Evolutionary conservation across 2,329 filamentous ascomycete species (phyloP).

Genomic region (Arthrocladium fulminans): DNA sequence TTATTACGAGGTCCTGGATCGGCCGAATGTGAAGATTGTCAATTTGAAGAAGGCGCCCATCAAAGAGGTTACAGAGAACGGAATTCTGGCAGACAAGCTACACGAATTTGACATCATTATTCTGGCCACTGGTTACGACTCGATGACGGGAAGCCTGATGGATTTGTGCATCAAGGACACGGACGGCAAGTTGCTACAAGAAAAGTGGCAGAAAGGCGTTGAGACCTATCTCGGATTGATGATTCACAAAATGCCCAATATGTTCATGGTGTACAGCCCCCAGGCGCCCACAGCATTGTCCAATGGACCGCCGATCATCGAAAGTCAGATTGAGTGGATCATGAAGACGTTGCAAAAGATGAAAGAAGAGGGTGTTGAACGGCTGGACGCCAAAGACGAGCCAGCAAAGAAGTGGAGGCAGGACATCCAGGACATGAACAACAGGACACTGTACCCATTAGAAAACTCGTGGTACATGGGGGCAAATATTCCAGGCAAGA

Average conservation of each 20-base stretch:
- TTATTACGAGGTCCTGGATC: slow-evolving; percentile 44
- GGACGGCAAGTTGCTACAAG: slow-evolving; percentile 25
- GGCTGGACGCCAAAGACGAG: slow-evolving; percentile 43
- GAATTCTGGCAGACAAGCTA: slow-evolving; percentile 12
- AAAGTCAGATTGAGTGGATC: slow-evolving; percentile 49
- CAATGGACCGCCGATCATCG: slow-evolving; percentile 49
- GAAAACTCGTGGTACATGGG: slow-evolving; percentile 49
- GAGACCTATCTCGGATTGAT: slow-evolving; percentile 37
- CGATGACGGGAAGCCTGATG: slow-evolving; percentile 33
- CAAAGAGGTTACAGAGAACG: slow-evolving; percentile 12
- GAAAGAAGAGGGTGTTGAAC: slow-evolving; percentile 33
- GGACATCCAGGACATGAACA: slow-evolving; percentile 37
- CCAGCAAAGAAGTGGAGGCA: slow-evolving; percentile 44
- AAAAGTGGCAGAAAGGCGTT: slow-evolving; percentile 32
- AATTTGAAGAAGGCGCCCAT: slow-evolving; percentile 33
- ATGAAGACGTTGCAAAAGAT: slow-evolving; percentile 41
- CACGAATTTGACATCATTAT: slow-evolving; percentile 33
- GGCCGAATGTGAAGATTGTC: slow-evolving; percentile 40
- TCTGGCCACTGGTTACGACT: slow-evolving; percentile 39
- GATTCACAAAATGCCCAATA: slow-evolving; percentile 38
- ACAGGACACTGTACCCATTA: slow-evolving; percentile 37
- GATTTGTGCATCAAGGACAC: slow-evolving; percentile 33
- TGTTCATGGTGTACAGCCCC: slow-evolving; percentile 45
- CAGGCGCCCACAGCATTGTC: slow-evolving; percentile 47
- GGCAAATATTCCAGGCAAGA: slow-evolving; percentile 46